phyloP scores from a whole-genome alignment of 345 rosid species.

The Hibiscus syriacus region DNA sequence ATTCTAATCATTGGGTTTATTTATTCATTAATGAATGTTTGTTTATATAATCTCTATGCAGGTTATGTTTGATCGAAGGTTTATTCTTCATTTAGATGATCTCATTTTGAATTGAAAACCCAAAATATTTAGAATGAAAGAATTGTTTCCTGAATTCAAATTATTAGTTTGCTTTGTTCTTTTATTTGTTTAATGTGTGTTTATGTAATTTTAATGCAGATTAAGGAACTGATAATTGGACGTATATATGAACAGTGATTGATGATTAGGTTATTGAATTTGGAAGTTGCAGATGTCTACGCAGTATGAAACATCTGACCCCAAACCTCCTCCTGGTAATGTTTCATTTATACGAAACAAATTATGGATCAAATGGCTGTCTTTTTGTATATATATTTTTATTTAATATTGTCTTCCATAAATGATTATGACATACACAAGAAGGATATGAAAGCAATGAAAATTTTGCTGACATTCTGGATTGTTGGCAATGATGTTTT shows the following conservation, averaged over 20 bases:
- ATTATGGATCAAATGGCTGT: neutral
- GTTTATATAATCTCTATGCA: slow-evolving; percentile 4
- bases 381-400: neutral
- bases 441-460: neutral
- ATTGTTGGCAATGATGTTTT: neutral
- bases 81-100: neutral
- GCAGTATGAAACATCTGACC: slow-evolving; percentile 36
- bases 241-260: slow-evolving; percentile 7
- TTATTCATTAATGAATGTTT: neutral
- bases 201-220: slow-evolving; percentile 10
- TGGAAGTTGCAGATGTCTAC: slow-evolving; percentile 41
- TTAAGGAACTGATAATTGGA: slow-evolving; percentile 14
- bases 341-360: neutral
- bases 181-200: neutral
- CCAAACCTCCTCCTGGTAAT: slow-evolving; percentile 31
- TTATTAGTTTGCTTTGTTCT: neutral
- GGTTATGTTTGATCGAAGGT: slow-evolving; percentile 7
- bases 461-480: neutral
- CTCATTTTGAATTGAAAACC: neutral
- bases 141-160: neutral
- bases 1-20: neutral
- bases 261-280: slow-evolving; percentile 10
- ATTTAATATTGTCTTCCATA: neutral
- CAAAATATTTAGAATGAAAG: neutral
- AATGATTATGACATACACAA: neutral